These are phyloP conservation scores for Clarireedia sp. DNA, from an alignment of 2,329 filamentous ascomycete genomes.

Conservation along the genomic window DNA sequence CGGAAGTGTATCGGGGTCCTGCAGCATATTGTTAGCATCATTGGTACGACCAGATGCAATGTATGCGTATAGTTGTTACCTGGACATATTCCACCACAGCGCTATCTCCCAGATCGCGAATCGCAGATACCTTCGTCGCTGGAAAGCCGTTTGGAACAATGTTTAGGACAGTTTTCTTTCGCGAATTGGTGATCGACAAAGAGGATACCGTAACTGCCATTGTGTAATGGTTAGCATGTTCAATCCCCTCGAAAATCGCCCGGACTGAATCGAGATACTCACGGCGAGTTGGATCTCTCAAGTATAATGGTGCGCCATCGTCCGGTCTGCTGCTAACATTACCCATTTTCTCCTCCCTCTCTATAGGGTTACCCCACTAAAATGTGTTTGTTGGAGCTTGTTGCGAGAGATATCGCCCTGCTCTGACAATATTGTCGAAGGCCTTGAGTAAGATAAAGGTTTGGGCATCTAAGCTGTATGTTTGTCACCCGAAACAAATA, in stretches of 20 bases:
- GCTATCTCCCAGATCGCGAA: constrained; percentile 65
- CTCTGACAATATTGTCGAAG: constrained; percentile 21
- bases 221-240: constrained; percentile 12
- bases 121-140: constrained; percentile 66
- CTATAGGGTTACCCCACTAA: constrained; percentile 25
- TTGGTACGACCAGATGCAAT: constrained; percentile 6
- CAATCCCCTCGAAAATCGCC: background rate
- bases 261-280: constrained; percentile 34
- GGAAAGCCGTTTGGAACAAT: constrained; percentile 83
- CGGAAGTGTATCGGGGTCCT: constrained; percentile 68
- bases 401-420: constrained; percentile 8
- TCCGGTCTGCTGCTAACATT: constrained; percentile 84
- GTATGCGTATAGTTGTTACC: constrained; percentile 41
- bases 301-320: constrained; percentile 69
- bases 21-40: constrained; percentile 14
- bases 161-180: constrained; percentile 67
- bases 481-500: background rate
- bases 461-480: constrained; percentile 24
- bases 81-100: constrained; percentile 83
- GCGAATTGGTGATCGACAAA: constrained; percentile 71
- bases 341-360: constrained; percentile 60
- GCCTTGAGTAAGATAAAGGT: constrained; percentile 17
- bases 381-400: constrained; percentile 11
- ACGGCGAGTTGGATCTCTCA: constrained; percentile 91
- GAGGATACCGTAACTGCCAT: constrained; percentile 75